Base-by-base conservation (phyloP, 192 early-diverging fungal species). In the Thoreauomyces humboldtii region DNA sequence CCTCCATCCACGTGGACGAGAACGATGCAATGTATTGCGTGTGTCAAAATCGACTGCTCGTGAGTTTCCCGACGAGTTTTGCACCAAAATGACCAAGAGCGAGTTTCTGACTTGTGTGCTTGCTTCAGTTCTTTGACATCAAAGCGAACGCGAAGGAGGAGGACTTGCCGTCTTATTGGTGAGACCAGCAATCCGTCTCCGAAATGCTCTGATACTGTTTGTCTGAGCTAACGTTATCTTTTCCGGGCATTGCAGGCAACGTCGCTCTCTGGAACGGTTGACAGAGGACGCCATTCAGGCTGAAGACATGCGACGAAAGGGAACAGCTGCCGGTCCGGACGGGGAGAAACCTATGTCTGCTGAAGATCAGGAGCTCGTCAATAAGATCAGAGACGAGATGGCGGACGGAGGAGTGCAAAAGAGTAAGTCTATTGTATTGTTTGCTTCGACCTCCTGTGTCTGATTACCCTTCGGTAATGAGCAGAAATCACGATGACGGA, bases 111-210 rank as follows among this genome's bases (percentile, higher is more conserved):
- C 21, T 41, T 22, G 32, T 25, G 60, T 43, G 29, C 22, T 66
- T 4, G 11, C 41, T 7, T 61, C 34, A 78, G 77, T 59, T 73
- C 15, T 82, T 82, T 64, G 68, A 59, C 19, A 61, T 75, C 44
- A 70, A 79, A 52, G 61, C 73, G 2, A 57, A 67, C 28, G 61
- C 52, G n/a, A 77, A 80, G 59, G 81, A 83, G 45, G 74, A 76
- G 32, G 81, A 83, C 0, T 51, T 83, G 31, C 81, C 77, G 28
- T 51, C 58, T 22, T 74, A 78, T 32, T 77, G 81, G 81, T 79
- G 51, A 44, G 33, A 61, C 12, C 24, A 36, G 24, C 44, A 32
- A 14, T 38, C 52, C 27, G 46, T 67, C 50, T 42, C 21, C 35
- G 34, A 47, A n/a, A n/a, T n/a, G n/a, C n/a, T n/a, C n/a, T n/a